A percentile compares a stretch with the other conserved stretches of the same genome.
phyloP scores from a whole-genome alignment of 2,329 filamentous ascomycete species.

The Colletotrichum coccodes region DNA sequence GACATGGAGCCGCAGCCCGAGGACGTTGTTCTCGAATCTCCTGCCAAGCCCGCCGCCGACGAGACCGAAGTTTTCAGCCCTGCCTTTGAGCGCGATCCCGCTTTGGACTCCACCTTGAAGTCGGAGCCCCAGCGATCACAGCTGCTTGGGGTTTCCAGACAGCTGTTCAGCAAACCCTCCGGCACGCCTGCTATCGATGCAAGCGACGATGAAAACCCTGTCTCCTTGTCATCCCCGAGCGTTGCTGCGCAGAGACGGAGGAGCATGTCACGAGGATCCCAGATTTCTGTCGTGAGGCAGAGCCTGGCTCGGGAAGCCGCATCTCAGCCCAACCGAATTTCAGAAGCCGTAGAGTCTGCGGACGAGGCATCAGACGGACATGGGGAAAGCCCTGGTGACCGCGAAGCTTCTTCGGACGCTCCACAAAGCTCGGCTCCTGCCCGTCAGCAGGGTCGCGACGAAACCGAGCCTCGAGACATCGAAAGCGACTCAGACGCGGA shows the following conservation, averaged over 20 bases:
- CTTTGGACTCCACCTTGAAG: background rate
- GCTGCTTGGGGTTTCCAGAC: conserved; percentile 12
- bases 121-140: conserved; percentile 14
- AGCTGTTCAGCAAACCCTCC: conserved; percentile 9
- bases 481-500: background rate
- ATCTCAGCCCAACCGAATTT: background rate
- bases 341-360: conserved; percentile 10
- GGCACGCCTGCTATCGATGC: background rate
- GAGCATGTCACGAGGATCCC: conserved; percentile 31
- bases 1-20: background rate
- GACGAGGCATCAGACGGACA: background rate
- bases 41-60: background rate
- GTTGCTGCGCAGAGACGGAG: conserved; percentile 24
- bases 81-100: conserved; percentile 1
- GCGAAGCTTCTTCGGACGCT: background rate
- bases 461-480: background rate
- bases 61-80: background rate
- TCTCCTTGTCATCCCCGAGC: conserved; percentile 5
- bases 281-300: conserved; percentile 24
- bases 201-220: background rate
- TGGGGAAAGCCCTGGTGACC: background rate
- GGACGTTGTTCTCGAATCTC: conserved; percentile 9
- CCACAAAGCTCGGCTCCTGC: background rate
- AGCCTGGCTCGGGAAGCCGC: conserved; percentile 6
- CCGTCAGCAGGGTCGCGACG: background rate